Evolutionary conservation across 2,329 filamentous ascomycete species (phyloP).

Genomic region (Monilinia laxa): DNA sequence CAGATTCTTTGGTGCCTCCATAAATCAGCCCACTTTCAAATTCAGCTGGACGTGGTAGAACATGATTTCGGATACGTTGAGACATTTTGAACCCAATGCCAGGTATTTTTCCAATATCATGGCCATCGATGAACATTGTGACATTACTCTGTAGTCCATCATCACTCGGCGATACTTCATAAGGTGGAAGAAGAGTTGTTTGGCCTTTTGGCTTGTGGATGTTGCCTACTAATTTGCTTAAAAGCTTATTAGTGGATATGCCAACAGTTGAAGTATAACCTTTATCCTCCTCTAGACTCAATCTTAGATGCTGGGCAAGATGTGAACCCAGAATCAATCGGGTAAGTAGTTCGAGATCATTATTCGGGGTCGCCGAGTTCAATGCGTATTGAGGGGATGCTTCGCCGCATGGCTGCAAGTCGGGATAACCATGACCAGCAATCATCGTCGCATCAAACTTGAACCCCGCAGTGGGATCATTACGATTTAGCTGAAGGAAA

Average conservation of each 20-base stretch:
- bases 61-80: slow-evolving; percentile 61
- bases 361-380: slow-evolving; percentile 21
- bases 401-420: slow-evolving; percentile 19
- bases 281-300: slow-evolving; percentile 68
- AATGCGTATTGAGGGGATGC: neutral
- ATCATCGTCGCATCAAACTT: slow-evolving; percentile 68
- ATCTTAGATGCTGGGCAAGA: slow-evolving; percentile 71
- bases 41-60: slow-evolving; percentile 49
- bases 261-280: slow-evolving; percentile 88
- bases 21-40: slow-evolving; percentile 49
- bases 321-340: slow-evolving; percentile 78
- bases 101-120: slow-evolving; percentile 77
- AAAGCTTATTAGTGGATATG: slow-evolving; percentile 80
- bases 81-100: slow-evolving; percentile 82
- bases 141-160: slow-evolving; percentile 50
- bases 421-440: slow-evolving; percentile 53
- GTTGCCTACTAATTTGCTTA: slow-evolving; percentile 82
- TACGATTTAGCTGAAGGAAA: slow-evolving; percentile 74
- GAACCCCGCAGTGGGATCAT: slow-evolving; percentile 80
- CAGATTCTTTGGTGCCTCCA: slow-evolving; percentile 51
- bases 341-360: slow-evolving; percentile 29
- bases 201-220: slow-evolving; percentile 85
- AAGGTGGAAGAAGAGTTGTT: slow-evolving; percentile 74
- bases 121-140: slow-evolving; percentile 68
- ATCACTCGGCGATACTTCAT: slow-evolving; percentile 40